Conservation (phyloP, 176 grass and related monocot genomes). For the Hsuehochloa calcarea region DNA sequence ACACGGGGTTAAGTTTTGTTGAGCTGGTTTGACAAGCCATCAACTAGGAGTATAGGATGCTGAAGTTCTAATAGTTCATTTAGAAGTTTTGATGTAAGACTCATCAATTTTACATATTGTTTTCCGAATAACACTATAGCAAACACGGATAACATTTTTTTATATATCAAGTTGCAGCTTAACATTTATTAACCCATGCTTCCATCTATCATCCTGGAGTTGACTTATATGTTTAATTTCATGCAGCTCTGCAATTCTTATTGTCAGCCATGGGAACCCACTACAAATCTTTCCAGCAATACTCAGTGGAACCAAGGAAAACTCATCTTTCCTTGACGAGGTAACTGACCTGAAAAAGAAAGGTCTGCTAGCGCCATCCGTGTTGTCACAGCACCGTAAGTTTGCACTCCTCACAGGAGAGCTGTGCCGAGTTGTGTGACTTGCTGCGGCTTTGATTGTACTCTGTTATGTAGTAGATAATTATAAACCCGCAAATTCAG, state of each 20-base stretch:
- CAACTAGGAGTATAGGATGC: not conserved
- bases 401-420: conserved; percentile 69
- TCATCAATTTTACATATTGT: not conserved
- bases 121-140: not conserved
- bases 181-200: not conserved
- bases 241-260: conserved; percentile 55
- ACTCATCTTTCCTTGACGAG: conserved; percentile 26
- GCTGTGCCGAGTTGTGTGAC: conserved; percentile 52
- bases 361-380: not conserved
- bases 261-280: conserved; percentile 86
- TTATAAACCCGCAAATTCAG: not conserved
- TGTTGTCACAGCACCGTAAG: conserved; percentile 64
- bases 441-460: not conserved
- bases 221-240: not conserved
- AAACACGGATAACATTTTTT: not conserved
- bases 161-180: not conserved
- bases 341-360: conserved; percentile 37
- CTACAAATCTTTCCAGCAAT: conserved; percentile 86
- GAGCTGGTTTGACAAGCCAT: not conserved
- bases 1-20: too few relatives aligned
- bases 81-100: not conserved
- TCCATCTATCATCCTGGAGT: not conserved
- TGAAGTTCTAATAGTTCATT: not conserved
- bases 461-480: not conserved
- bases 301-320: conserved; percentile 50